Evolutionary conservation across 1,139 yeast genomes (phyloP).

Genomic region (Pichia sp.): DNA sequence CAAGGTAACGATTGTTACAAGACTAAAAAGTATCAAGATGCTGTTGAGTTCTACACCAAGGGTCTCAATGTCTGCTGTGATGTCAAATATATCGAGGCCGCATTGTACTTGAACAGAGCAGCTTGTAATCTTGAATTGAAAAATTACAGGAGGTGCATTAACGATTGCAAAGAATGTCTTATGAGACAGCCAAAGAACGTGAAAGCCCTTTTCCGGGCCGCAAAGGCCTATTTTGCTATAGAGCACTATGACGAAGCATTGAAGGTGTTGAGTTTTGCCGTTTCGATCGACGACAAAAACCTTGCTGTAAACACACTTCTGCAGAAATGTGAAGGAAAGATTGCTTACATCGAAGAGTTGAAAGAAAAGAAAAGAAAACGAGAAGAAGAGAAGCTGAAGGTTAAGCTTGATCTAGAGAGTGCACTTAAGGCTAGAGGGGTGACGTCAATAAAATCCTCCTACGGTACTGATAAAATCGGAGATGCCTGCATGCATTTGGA

Average conservation of each 20-base stretch:
- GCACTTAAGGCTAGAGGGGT: slow-evolving; percentile 57
- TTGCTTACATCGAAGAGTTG: slow-evolving; percentile 26
- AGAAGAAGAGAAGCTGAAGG: slow-evolving; percentile 33
- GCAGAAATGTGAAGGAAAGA: slow-evolving; percentile 40
- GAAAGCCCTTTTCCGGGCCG: slow-evolving; percentile 84
- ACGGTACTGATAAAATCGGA: slow-evolving; percentile 49
- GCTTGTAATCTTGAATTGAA: slow-evolving; percentile 84
- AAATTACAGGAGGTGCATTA: slow-evolving; percentile 81
- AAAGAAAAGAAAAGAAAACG: slow-evolving; percentile 24
- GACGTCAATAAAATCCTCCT: slow-evolving; percentile 43
- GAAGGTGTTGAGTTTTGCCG: slow-evolving; percentile 62
- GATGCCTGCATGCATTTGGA: slow-evolving; percentile 54
- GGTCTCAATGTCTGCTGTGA: slow-evolving; percentile 71
- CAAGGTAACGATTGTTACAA: slow-evolving; percentile 90
- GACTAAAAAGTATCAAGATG: slow-evolving; percentile 65
- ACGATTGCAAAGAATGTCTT: slow-evolving; percentile 77
- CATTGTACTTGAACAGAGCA: slow-evolving; percentile 76
- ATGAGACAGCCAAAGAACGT: slow-evolving; percentile 61
- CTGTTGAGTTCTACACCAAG: slow-evolving; percentile 72
- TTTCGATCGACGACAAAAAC: slow-evolving; percentile 54
- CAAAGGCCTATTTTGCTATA: slow-evolving; percentile 70
- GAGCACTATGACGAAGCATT: slow-evolving; percentile 69
- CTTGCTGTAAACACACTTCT: slow-evolving; percentile 46
- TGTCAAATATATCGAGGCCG: slow-evolving; percentile 50
- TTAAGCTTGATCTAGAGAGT: slow-evolving; percentile 40